Base-by-base conservation (phyloP, 768 basidiomycete species). In the Tricholoma saponaceum region DNA sequence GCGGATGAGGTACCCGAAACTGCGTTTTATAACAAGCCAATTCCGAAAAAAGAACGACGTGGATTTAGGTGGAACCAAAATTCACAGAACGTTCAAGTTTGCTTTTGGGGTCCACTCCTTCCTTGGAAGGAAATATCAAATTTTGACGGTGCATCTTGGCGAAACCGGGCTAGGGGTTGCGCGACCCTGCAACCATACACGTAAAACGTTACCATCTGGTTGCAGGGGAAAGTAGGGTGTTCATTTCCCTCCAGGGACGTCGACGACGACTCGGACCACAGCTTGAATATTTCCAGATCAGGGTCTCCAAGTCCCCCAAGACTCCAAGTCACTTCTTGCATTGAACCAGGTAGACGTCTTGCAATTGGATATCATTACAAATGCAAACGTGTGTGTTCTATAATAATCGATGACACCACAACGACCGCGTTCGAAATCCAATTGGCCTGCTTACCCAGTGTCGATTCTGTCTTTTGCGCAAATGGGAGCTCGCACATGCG, bases 21-120 rank as follows among this genome's bases (percentile, higher is more conserved):
- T 26, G 56, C 50, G 47, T 49, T 59, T 63, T 64, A 61, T 64
- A 64, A 39, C 25, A 50, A 26, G 51, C 9, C 37, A 33, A 44
- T 59, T 58, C 57, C 58, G 18, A 56, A 58, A 57, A 30, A 50
- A 30, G 26, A 9, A n/a, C 16, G 28, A 20, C 5, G 22, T 44
- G 22, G 47, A 28, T 49, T 28, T 50, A 26, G 23, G 26, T 30
- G 47, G 47, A 50, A 49, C 47, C 26, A 49, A 28, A n/a, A 14
- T 4, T 5, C 5, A 10, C 22, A n/a, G 47, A 49, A 46, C 23
- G 23, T 25, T 20, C 18, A 7, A 47, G 26, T 4, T 16, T 32
- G 30, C 3, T 26, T 49, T 49, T 49, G 26, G 47, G 47, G 13
- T 23, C 14, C 1, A 7, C 14, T 16, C 47, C 28, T 28, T 50